Base-by-base conservation (phyloP, 192 early-diverging fungal species). In the Polychytrium aggregatum region DNA sequence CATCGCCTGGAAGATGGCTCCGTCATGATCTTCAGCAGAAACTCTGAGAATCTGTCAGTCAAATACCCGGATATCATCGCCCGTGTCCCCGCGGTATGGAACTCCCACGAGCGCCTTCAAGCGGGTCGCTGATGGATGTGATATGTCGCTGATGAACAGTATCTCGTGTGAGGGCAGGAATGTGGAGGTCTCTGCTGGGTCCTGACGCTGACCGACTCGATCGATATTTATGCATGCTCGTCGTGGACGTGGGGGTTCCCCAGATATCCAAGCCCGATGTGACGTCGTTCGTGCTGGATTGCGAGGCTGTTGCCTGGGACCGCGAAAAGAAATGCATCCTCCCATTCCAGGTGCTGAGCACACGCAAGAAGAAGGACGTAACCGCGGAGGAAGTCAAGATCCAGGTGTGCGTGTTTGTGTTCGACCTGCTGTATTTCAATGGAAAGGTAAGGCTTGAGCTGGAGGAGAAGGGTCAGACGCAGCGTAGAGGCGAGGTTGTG, bases 241-340 rank as follows among this genome's bases (percentile, higher is more conserved):
- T n/a, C n/a, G n/a, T n/a, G n/a, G n/a, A n/a, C n/a, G n/a, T n/a
- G n/a, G n/a, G n/a, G n/a, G n/a, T n/a, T n/a, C 16, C 0, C 21
- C 16, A 80, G 78, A 62, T 75, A 39, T 49, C 70, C 20, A 82
- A 81, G 33, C 25, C 63, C 2, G 57, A 59, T 26, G 87, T 83
- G 18, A 84, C 50, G 10, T 88, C 85, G 9, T 99, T 97, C 75
- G 90, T 99, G 11, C 67, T 99, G 24, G 97, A 99, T 60, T 93
- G 91, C 60, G 97, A 99, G 62, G 91, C 88, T n/a, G 97, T 99
- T 6, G 97, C 94, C 20, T 99, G 94, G 94, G 97, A 99, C 56
- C 55, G 60, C 18, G 78, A 74, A 44, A 82, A 84, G 35, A 70
- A 88, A 37, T 83, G 78, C 46, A 93, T 99, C 48, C 67, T 93